These are phyloP conservation scores for Penicillium cataractarum DNA, from an alignment of 495 filamentous ascomycete species.

Conservation along the genomic window DNA sequence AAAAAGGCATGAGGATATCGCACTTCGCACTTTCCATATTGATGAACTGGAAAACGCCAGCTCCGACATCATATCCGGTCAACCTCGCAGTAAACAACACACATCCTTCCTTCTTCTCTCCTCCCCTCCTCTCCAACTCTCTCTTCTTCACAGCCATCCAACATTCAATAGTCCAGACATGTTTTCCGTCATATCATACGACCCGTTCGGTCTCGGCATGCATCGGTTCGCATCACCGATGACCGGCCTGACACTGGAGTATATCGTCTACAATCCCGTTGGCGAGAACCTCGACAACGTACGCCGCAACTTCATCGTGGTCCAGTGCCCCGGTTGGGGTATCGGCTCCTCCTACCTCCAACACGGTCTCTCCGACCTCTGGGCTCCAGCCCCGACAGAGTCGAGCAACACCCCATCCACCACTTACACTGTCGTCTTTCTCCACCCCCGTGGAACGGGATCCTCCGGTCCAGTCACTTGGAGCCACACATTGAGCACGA, in stretches of 20 bases:
- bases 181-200: neutral
- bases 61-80: no score
- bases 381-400: neutral
- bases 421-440: conserved; percentile 15
- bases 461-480: conserved; percentile 9
- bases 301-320: conserved; percentile 12
- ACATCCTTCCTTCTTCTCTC: neutral
- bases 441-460: conserved; percentile 20
- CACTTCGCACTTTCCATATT: no score
- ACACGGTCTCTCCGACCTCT: conserved; percentile 16
- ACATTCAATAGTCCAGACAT: neutral
- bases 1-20: no score
- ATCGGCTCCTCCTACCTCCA: conserved; percentile 26
- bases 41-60: neutral
- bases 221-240: conserved; percentile 27
- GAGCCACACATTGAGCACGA: conserved; percentile 17
- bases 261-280: conserved; percentile 13
- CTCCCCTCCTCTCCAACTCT: neutral
- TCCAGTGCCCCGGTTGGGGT: conserved; percentile 29
- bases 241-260: conserved; percentile 21
- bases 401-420: neutral
- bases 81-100: no score
- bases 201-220: conserved; percentile 14
- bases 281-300: neutral
- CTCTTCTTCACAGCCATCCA: neutral